A percentile compares a stretch with the other conserved stretches of the same genome.
Conservation (phyloP, 805 yeast genomes). For the Diddensiella transvaalensis region DNA sequence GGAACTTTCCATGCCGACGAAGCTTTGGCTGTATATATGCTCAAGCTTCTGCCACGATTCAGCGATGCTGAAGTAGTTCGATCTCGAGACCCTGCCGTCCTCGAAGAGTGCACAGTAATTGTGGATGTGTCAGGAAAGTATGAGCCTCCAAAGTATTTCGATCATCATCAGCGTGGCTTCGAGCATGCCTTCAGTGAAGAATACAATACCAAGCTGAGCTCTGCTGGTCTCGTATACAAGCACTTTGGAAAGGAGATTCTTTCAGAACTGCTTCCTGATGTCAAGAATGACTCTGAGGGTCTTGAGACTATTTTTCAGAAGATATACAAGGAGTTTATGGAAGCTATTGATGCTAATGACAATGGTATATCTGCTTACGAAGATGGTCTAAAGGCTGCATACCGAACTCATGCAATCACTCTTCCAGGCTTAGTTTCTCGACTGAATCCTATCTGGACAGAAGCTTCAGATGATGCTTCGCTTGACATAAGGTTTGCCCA, state of each 20-base stretch:
- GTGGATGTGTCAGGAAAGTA: slow-evolving; percentile 94
- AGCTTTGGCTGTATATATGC: slow-evolving; percentile 85
- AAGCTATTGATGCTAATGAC: slow-evolving; percentile 93
- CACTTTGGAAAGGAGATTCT: slow-evolving; percentile 42
- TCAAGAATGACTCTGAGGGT: slow-evolving; percentile 36
- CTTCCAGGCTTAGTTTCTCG: slow-evolving; percentile 74
- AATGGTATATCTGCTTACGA: slow-evolving; percentile 80
- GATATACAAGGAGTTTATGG: slow-evolving; percentile 82
- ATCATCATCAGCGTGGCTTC: slow-evolving; percentile 96
- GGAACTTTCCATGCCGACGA: slow-evolving; percentile 98
- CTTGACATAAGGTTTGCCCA: slow-evolving; percentile 62
- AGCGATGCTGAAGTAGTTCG: slow-evolving; percentile 66
- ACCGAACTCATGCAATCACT: slow-evolving; percentile 68
- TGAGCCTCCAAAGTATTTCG: slow-evolving; percentile 81
- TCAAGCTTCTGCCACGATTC: slow-evolving; percentile 67
- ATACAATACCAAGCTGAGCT: slow-evolving; percentile 74
- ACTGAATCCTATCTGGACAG: slow-evolving; percentile 84
- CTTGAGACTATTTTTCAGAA: slow-evolving; percentile 66
- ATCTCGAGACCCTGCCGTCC: slow-evolving; percentile 75
- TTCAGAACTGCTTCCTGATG: slow-evolving; percentile 43
- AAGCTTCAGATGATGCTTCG: slow-evolving; percentile 55
- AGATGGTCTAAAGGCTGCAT: slow-evolving; percentile 44
- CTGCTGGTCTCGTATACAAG: slow-evolving; percentile 91
- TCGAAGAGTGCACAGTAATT: slow-evolving; percentile 87
- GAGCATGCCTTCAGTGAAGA: slow-evolving; percentile 60